Evolutionary conservation across 2,329 filamentous ascomycete species (phyloP).

Genomic region (Cercospora sojina): DNA sequence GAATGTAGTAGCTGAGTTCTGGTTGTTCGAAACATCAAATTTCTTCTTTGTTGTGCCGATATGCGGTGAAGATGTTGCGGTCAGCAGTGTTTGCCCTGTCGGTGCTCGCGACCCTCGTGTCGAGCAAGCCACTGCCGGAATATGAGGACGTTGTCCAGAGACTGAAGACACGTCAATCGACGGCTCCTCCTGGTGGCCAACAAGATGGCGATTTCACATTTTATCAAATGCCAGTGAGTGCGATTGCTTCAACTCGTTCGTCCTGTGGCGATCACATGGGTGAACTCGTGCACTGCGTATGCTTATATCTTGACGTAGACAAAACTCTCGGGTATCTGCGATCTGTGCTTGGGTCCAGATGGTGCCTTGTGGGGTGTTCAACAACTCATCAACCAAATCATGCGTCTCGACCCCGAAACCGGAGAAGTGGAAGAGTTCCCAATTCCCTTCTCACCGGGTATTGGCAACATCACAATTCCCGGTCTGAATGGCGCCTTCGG

Average conservation of each 20-base stretch:
- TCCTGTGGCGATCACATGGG: background rate
- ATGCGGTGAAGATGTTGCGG: slow-evolving; percentile 4
- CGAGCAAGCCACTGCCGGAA: slow-evolving; percentile 15
- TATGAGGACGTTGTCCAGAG: slow-evolving; percentile 10
- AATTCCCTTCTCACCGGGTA: slow-evolving; percentile 16
- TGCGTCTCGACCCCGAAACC: slow-evolving; percentile 12
- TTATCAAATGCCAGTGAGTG: slow-evolving; percentile 9
- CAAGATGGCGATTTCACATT: slow-evolving; percentile 14
- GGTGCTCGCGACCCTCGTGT: slow-evolving; percentile 3
- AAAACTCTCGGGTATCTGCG: slow-evolving; percentile 13
- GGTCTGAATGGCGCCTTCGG: slow-evolving; percentile 13
- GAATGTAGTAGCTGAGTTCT: background rate
- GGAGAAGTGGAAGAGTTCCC: slow-evolving; percentile 16
- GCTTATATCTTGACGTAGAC: slow-evolving; percentile 4
- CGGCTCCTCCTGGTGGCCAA: slow-evolving; percentile 12
- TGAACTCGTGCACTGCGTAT: background rate
- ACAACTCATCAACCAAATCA: slow-evolving; percentile 13
- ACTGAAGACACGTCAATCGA: slow-evolving; percentile 13
- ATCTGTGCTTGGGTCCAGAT: slow-evolving; percentile 16
- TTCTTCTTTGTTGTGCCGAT: background rate
- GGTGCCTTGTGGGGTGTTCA: slow-evolving; percentile 17
- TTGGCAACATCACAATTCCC: slow-evolving; percentile 16
- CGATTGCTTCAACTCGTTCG: background rate
- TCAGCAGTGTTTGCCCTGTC: slow-evolving; percentile 7
- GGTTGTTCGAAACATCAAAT: background rate